Conservation (phyloP, 441 rosid species). For the Raphanus hybrid region DNA sequence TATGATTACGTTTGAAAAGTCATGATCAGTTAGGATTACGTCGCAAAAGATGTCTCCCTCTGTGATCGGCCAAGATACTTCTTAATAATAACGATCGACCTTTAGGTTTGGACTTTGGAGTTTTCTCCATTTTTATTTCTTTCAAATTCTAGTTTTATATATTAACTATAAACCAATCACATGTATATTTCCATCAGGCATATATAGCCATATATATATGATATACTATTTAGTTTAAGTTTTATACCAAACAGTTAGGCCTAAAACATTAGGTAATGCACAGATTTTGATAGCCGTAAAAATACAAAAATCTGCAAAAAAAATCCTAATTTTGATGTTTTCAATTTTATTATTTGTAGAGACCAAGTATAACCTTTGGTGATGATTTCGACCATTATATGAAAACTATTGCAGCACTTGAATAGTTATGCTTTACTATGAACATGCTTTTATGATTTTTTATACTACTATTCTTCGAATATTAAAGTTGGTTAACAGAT, state of each 20-base stretch:
- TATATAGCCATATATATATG: not conserved
- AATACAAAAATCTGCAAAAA: not conserved
- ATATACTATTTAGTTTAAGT: not conserved
- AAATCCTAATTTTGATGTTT: not conserved
- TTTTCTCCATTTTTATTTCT: not conserved
- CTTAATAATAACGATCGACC: constrained; percentile 16
- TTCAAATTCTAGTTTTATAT: not conserved
- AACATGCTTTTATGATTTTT: not conserved
- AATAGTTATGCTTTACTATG: not conserved
- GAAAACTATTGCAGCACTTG: not conserved
- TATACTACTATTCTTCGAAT: not conserved
- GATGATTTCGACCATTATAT: not conserved
- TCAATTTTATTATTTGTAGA: not conserved
- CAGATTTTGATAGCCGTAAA: constrained; percentile 6
- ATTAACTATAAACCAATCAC: not conserved
- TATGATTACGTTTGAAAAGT: constrained; percentile 29
- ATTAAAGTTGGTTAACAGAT: not conserved
- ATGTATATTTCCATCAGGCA: constrained; percentile 19
- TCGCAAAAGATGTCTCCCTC: constrained; percentile 18
- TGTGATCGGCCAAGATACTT: not conserved
- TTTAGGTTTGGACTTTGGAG: constrained; percentile 19
- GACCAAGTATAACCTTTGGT: constrained; percentile 16
- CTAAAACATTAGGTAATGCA: constrained; percentile 26
- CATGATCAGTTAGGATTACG: constrained; percentile 41
- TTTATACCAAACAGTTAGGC: not conserved